A percentile compares a stretch with the other conserved stretches of the same genome.
These are phyloP conservation scores for Acacia pycnantha DNA, from an alignment of 331 rosid species.

Conservation along the genomic window DNA sequence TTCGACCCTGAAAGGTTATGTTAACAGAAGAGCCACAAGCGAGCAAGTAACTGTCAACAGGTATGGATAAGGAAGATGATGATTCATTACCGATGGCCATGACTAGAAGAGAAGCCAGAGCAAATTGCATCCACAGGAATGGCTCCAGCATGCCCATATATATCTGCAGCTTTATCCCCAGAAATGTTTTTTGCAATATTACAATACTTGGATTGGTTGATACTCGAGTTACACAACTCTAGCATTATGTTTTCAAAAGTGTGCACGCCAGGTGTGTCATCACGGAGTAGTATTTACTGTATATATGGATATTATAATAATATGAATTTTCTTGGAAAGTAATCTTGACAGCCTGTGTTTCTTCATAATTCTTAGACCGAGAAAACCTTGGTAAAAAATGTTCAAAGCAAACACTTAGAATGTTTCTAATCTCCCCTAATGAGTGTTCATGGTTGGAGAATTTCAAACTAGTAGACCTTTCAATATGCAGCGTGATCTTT, in stretches of 20 bases:
- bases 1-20: conserved; percentile 47
- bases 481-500: too few species aligned
- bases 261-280: background rate
- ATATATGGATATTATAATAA: background rate
- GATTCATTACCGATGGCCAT: background rate
- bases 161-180: background rate
- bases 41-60: conserved; percentile 56
- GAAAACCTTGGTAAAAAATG: background rate
- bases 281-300: background rate
- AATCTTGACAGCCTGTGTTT: background rate
- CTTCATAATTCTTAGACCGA: background rate
- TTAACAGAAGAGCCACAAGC: conserved; percentile 54
- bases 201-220: background rate
- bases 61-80: conserved; percentile 46
- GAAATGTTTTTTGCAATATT: background rate
- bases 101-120: conserved; percentile 31
- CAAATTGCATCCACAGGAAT: background rate
- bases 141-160: background rate
- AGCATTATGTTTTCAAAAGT: background rate
- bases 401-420: background rate
- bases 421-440: background rate
- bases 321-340: background rate
- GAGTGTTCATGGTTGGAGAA: background rate
- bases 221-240: background rate
- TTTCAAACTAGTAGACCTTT: too few species aligned